phyloP scores from a whole-genome alignment of 2,329 filamentous ascomycete genomes.

The Apiospora arundinis region DNA sequence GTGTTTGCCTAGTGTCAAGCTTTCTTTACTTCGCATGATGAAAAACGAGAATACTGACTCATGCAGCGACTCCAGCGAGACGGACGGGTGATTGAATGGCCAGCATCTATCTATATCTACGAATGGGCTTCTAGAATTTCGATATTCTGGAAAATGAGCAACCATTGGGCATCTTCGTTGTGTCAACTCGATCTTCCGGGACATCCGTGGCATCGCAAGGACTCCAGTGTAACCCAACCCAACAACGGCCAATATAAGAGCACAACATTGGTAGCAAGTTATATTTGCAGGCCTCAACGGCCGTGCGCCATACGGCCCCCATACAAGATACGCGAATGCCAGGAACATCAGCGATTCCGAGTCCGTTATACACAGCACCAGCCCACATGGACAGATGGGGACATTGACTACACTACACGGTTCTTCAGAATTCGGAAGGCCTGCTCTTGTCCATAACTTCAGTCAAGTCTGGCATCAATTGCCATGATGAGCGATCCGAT shows the following conservation, averaged over 20 bases:
- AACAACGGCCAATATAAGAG: constrained; percentile 41
- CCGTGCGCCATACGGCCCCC: constrained; percentile 43
- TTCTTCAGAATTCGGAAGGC: background rate
- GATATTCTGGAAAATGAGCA: background rate
- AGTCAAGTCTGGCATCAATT: no score
- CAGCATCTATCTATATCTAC: background rate
- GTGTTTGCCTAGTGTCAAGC: background rate
- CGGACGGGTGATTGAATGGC: background rate
- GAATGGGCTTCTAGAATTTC: background rate
- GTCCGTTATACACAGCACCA: constrained; percentile 46
- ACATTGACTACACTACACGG: constrained; percentile 34
- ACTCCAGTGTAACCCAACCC: constrained; percentile 35
- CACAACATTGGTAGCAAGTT: constrained; percentile 48
- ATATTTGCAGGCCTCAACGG: constrained; percentile 46
- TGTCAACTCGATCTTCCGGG: constrained; percentile 43
- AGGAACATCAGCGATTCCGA: constrained; percentile 40
- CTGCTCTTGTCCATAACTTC: constrained; percentile 29
- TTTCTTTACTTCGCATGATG: background rate
- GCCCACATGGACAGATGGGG: constrained; percentile 41
- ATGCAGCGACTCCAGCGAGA: background rate
- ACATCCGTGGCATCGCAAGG: constrained; percentile 44
- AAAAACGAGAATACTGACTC: background rate
- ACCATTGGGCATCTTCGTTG: constrained; percentile 39
- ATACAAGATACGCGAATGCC: constrained; percentile 43
- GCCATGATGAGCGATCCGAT: no score